phyloP scores from a whole-genome alignment of 2,329 filamentous ascomycete genomes.

The Huntiella decipiens region DNA sequence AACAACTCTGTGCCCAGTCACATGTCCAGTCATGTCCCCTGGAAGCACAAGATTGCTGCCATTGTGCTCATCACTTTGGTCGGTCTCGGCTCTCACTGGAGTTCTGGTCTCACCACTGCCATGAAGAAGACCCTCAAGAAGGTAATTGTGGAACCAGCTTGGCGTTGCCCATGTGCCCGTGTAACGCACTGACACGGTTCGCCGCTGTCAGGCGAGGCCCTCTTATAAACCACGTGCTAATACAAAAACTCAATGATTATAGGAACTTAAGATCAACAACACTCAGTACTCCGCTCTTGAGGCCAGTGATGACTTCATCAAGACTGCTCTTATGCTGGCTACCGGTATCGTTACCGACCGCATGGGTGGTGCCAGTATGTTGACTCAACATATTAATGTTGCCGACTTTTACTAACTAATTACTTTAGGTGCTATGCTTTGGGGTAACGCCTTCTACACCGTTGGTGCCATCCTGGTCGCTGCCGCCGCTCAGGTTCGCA shows the following conservation, averaged over 20 bases:
- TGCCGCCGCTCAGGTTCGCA: slow-evolving; percentile 34
- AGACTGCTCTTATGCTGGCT: slow-evolving; percentile 32
- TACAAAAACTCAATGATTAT: not conserved
- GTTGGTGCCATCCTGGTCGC: slow-evolving; percentile 40
- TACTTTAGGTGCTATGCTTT: slow-evolving; percentile 30
- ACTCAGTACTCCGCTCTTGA: slow-evolving; percentile 38
- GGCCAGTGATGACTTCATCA: slow-evolving; percentile 44
- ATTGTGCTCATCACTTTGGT: slow-evolving; percentile 33
- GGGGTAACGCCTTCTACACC: slow-evolving; percentile 40
- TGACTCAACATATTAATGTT: too few relatives aligned
- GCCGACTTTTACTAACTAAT: not conserved
- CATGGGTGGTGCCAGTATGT: slow-evolving; percentile 34
- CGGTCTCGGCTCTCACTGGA: slow-evolving; percentile 42
- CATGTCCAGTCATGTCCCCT: slow-evolving; percentile 13
- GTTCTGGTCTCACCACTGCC: slow-evolving; percentile 38
- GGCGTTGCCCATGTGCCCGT: not conserved
- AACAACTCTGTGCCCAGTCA: not conserved
- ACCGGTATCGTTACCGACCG: slow-evolving; percentile 38
- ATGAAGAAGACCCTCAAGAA: slow-evolving; percentile 44
- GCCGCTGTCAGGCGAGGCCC: not conserved
- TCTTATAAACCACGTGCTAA: not conserved
- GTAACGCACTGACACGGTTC: too few relatives aligned
- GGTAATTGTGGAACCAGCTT: slow-evolving; percentile 12
- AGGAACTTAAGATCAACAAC: slow-evolving; percentile 38
- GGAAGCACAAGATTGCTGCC: slow-evolving; percentile 19